Evolutionary conservation across 2,329 filamentous ascomycete species (phyloP).

Genomic region (Rugonectria rugulosa): DNA sequence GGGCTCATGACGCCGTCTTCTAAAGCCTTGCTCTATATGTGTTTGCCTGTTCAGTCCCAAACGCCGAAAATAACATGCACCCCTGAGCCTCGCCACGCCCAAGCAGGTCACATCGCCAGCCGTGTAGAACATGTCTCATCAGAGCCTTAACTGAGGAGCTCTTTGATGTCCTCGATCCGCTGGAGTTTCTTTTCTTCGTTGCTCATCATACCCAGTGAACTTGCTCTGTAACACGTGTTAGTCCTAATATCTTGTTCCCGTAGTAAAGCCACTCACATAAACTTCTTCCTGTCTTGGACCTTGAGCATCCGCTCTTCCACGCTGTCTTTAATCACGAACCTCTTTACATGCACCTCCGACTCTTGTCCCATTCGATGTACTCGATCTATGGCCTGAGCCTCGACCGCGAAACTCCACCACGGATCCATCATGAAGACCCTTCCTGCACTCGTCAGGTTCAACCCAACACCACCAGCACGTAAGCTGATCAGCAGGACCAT

Average conservation of each 20-base stretch:
- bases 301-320: slow-evolving; percentile 95
- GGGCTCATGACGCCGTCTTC: slow-evolving; percentile 14
- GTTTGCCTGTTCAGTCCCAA: slow-evolving; percentile 19
- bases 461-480: slow-evolving; percentile 88
- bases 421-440: slow-evolving; percentile 99
- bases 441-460: slow-evolving; percentile 89
- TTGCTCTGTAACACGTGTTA: slow-evolving; percentile 68
- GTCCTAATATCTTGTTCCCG: background rate
- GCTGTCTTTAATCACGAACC: slow-evolving; percentile 89
- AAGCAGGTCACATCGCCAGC: slow-evolving; percentile 6
- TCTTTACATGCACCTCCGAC: slow-evolving; percentile 81
- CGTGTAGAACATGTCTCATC: background rate
- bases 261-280: slow-evolving; percentile 70
- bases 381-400: slow-evolving; percentile 96
- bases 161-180: slow-evolving; percentile 91
- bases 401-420: slow-evolving; percentile 98
- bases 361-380: slow-evolving; percentile 97
- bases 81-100: background rate
- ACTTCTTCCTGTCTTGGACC: slow-evolving; percentile 95
- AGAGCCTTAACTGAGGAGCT: slow-evolving; percentile 72
- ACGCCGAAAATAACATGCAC: slow-evolving; percentile 29
- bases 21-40: slow-evolving; percentile 5
- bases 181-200: slow-evolving; percentile 93
- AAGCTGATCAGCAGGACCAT: slow-evolving; percentile 83
- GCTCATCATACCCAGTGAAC: slow-evolving; percentile 90